Base-by-base conservation (phyloP, 140 eudicot genomes). In the Oenanthe javanica region DNA sequence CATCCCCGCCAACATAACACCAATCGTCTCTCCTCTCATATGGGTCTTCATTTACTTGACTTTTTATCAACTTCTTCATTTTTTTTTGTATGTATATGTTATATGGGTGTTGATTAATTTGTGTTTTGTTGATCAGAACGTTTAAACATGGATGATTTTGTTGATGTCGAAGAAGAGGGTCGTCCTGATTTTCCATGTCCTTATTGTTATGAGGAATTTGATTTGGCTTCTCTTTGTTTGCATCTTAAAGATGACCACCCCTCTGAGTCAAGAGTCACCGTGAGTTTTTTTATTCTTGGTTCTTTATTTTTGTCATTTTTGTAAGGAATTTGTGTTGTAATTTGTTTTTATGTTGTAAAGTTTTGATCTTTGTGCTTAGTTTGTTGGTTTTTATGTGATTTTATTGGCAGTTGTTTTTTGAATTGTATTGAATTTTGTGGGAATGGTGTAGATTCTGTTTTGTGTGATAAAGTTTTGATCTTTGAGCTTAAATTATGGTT, bases 151-250 rank as follows among this genome's bases (percentile, higher is more conserved):
- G 97, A 94, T 69, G 96, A 91, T 87, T 61, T 61, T 61, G 80
- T 90, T 54, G 96, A 94, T 84, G 91, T 90, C 59, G 98, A 90
- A 80, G 97, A 94, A 73, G 97, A 91, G 80, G 89, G 77, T 83
- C 92, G 94, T 79, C 94, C 96, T 79, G 94, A 94, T 83, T 88
- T 91, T 42, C 94, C 96, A 0, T 94, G 98, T 85, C 97, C 98
- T 36, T 90, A 90, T 88, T 94, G 97, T 59, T 94, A 89, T 61
- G 96, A 94, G 79, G 98, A 91, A 55, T 90, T 87, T 77, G 98
- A 93, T 83, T 82, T 88, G 13, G 90, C 87, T 7, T 88, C 96
- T 4, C 89, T 94, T 63, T 94, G 98, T 77, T 87, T 90, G 11
- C 98, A 94, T 85, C 93, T 94, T 7, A 93, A 94, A 76, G 96